Percentiles rank a stretch among this genome's conserved stretches.
Conservation (phyloP, 1,284 basidiomycete genomes). For the Trametes pubescens region DNA sequence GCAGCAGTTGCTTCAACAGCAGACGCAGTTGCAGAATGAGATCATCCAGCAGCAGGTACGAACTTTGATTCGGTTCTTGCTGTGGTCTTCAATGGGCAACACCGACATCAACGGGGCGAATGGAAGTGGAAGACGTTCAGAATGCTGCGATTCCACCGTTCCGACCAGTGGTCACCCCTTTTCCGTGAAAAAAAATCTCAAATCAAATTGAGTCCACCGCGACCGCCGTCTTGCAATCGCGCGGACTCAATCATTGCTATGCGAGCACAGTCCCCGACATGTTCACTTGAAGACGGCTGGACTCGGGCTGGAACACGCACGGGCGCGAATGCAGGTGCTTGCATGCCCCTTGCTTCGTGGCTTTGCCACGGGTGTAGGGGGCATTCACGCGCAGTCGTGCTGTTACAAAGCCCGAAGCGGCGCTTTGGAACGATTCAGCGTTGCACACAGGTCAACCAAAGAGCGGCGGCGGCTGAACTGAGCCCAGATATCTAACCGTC, state of each 20-base stretch:
- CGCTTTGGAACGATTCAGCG: not conserved
- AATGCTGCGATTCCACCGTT: not conserved
- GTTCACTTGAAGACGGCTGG: too few relatives aligned
- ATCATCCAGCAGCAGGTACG: conserved; percentile 85
- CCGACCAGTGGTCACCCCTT: not conserved
- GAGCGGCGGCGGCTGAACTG: too few relatives aligned
- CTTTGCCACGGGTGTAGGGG: too few relatives aligned
- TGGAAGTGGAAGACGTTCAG: not conserved
- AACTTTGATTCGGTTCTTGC: conserved; percentile 14
- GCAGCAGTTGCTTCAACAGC: conserved; percentile 79
- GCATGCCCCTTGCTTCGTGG: too few relatives aligned
- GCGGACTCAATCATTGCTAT: too few relatives aligned
- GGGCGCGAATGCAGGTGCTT: too few relatives aligned
- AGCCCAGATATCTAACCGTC: too few relatives aligned
- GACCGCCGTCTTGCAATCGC: too few relatives aligned
- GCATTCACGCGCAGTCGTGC: not conserved
- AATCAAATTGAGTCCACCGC: too few relatives aligned
- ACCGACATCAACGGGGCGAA: not conserved
- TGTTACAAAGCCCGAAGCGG: not conserved
- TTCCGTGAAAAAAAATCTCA: not conserved
- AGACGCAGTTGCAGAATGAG: conserved; percentile 81
- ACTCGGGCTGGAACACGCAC: too few relatives aligned
- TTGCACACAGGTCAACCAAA: too few relatives aligned
- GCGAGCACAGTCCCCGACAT: too few relatives aligned
- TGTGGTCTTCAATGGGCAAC: not conserved